Evolutionary conservation across 257 asterid species (phyloP), one percentile per base, ranked within the genome.

Genomic region (Jasminum sambac): DNA sequence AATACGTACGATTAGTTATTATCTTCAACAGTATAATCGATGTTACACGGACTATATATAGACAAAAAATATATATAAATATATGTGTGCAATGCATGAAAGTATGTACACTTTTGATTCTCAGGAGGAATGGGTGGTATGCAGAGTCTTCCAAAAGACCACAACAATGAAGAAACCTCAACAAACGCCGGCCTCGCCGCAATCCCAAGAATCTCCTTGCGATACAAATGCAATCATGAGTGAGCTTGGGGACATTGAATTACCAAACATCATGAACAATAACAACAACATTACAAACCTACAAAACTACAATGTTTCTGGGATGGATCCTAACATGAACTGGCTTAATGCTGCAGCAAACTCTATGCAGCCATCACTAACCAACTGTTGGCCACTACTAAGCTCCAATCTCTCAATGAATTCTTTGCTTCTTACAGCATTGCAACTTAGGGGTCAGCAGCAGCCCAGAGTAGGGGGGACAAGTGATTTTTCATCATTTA

Each of bases 101-200:
- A 23, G 19, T 50, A 8, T 48, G 8, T 11, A 7, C 8, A 23
- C 24, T 37, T 24, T 14, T 50, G 21, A 21, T 41, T 63, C 46
- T 11, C 86, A 90, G 94, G 98, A 88, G 55, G 98, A 92, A 71
- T 92, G 98, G 98, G 95, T 90, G 6, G 95, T 92, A 0, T 89
- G 98, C 17, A 74, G 98, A 67, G 82, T 92, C 17, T 89, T 92
- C 76, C 92, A 85, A 46, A 92, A 92, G 89, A 89, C 87, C 24
- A 43, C 87, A 3, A 66, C 74, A 5, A 68, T 82, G 37, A 92
- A 85, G 87, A 81, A 83, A 61, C 81, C 83, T 17, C 90, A 83
- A 7, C 88, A 79, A 62, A 66, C 89, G 58, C 64, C 87, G 4
- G 71, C 89, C 0, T 84, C 95, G 0, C 90, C 90, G 6, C 83